A percentile compares a stretch with the other conserved stretches of the same genome.
These are phyloP conservation scores for Sicyos baderoa DNA, from an alignment of 306 rosid genomes.

Conservation along the genomic window DNA sequence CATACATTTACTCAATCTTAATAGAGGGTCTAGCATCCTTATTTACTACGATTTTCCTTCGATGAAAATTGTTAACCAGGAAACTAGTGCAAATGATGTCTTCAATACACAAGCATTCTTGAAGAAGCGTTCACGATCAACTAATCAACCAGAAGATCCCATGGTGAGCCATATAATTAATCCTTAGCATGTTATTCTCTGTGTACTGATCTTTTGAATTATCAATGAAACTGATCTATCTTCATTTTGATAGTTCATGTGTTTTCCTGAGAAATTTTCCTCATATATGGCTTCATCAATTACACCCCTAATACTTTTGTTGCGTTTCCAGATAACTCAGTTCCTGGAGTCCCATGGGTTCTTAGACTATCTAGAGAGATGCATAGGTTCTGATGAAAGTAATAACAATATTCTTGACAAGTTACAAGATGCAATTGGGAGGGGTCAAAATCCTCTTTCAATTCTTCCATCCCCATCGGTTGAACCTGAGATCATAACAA, in stretches of 20 bases:
- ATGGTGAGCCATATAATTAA: constrained; percentile 49
- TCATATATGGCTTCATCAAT: constrained; percentile 8
- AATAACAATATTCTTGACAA: constrained; percentile 79
- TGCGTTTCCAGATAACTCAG: constrained; percentile 53
- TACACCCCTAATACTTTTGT: constrained; percentile 23
- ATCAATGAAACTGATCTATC: neutral
- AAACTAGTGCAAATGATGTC: constrained; percentile 60
- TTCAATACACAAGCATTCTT: constrained; percentile 86
- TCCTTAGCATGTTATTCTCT: neutral
- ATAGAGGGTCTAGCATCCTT: neutral
- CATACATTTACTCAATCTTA: constrained; percentile 18
- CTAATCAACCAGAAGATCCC: constrained; percentile 79
- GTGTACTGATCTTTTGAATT: neutral
- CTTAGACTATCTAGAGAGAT: constrained; percentile 86
- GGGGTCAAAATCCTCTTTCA: constrained; percentile 93
- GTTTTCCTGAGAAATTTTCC: no score
- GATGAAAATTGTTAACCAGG: constrained; percentile 34
- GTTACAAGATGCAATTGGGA: constrained; percentile 94
- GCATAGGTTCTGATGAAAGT: constrained; percentile 68
- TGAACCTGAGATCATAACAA: constrained; percentile 87
- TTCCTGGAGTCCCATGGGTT: constrained; percentile 91
- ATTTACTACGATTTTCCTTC: constrained; percentile 24
- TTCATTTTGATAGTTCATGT: constrained; percentile 6
- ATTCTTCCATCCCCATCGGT: constrained; percentile 51
- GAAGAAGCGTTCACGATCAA: constrained; percentile 81